Evolutionary conservation across 2,329 filamentous ascomycete species (phyloP).

Genomic region (Xylaria sp.): DNA sequence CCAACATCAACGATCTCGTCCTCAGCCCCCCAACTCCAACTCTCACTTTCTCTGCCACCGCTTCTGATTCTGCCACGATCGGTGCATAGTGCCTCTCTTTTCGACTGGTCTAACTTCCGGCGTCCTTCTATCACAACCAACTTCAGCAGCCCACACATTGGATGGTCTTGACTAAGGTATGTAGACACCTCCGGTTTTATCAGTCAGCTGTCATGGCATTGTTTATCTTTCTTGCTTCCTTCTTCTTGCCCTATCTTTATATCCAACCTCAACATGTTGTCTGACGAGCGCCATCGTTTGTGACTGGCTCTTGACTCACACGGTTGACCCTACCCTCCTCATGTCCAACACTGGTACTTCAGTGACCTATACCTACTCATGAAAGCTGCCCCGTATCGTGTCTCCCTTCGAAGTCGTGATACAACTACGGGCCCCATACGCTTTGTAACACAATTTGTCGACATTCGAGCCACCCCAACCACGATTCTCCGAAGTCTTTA

Average conservation of each 20-base stretch:
- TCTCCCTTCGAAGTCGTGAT: background rate
- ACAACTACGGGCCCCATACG: background rate
- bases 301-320: conserved; percentile 1
- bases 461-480: background rate
- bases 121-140: conserved; percentile 20
- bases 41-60: conserved; percentile 23
- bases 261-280: background rate
- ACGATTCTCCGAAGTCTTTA: background rate
- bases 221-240: background rate
- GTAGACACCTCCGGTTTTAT: conserved; percentile 12
- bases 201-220: background rate
- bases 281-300: background rate
- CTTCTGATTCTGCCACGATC: conserved; percentile 18
- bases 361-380: conserved; percentile 2
- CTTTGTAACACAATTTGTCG: background rate
- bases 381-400: background rate
- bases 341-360: background rate
- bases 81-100: conserved; percentile 25
- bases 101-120: conserved; percentile 8
- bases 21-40: conserved; percentile 14
- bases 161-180: conserved; percentile 29
- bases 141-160: conserved; percentile 6
- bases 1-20: conserved; percentile 12
- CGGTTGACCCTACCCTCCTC: conserved; percentile 24
- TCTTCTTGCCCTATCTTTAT: background rate